A percentile compares a stretch with the other conserved stretches of the same genome.
phyloP scores from a whole-genome alignment of 2,329 filamentous ascomycete species.

The Talaromyces funiculosus region DNA sequence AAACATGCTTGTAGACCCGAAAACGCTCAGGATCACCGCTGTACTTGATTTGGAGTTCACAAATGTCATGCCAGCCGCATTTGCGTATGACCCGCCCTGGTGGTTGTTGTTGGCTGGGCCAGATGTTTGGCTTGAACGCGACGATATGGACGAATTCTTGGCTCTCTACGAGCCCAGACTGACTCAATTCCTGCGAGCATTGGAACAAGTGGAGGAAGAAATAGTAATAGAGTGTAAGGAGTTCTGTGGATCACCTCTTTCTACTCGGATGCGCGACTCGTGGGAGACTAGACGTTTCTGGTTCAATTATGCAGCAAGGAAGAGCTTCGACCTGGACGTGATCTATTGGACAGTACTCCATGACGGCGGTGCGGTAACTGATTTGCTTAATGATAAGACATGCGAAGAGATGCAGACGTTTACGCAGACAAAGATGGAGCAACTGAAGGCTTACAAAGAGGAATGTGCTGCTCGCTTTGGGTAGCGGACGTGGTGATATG shows the following conservation, averaged over 20 bases:
- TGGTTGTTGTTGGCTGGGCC: slow-evolving; percentile 33
- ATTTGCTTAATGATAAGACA: slow-evolving; percentile 21
- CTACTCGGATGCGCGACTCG: slow-evolving; percentile 30
- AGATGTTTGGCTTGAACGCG: slow-evolving; percentile 22
- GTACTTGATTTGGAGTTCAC: slow-evolving; percentile 40
- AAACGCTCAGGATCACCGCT: slow-evolving; percentile 28
- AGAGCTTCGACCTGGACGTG: slow-evolving; percentile 32
- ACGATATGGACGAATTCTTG: slow-evolving; percentile 22
- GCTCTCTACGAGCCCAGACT: slow-evolving; percentile 28
- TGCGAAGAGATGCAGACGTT: slow-evolving; percentile 23
- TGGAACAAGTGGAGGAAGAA: slow-evolving; percentile 26
- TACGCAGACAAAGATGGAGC: slow-evolving; percentile 25
- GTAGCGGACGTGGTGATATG: background rate
- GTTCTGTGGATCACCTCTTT: slow-evolving; percentile 16
- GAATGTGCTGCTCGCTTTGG: slow-evolving; percentile 22
- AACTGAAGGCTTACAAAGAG: slow-evolving; percentile 26
- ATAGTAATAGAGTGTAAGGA: background rate
- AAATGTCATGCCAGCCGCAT: slow-evolving; percentile 38
- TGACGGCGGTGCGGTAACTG: slow-evolving; percentile 20
- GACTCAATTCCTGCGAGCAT: slow-evolving; percentile 33
- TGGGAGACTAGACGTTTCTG: slow-evolving; percentile 32
- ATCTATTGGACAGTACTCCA: slow-evolving; percentile 30
- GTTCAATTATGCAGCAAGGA: slow-evolving; percentile 35
- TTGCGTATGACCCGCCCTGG: slow-evolving; percentile 35
- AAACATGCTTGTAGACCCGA: slow-evolving; percentile 4